Percentiles rank a stretch among this genome's conserved stretches.
Conservation (phyloP, 768 basidiomycete species). For the Macrolepiota dolichaula region DNA sequence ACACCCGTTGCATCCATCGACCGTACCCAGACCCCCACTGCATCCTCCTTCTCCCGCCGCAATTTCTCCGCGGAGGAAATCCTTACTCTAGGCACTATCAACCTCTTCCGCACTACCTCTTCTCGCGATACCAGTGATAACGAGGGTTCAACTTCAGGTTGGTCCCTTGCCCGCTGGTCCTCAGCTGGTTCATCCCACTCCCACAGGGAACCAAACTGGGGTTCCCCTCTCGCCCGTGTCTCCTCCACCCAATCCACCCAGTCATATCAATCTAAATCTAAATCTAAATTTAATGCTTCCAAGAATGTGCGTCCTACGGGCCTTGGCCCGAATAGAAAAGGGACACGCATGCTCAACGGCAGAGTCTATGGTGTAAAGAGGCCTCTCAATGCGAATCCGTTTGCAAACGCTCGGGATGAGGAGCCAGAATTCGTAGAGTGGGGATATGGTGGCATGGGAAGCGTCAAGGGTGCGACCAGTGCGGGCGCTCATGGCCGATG, state of each 20-base stretch:
- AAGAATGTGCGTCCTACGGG: conserved; percentile 10
- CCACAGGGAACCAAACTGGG: conserved; percentile 17
- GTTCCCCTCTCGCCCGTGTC: conserved; percentile 29
- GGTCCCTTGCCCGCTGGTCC: conserved; percentile 29
- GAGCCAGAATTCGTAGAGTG: conserved; percentile 90
- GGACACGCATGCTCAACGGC: conserved; percentile 78
- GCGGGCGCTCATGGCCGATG: conserved; percentile 29
- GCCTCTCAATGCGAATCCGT: conserved; percentile 45
- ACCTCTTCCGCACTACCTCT: conserved; percentile 32
- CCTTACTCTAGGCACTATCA: conserved; percentile 34
- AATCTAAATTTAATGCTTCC: conserved; percentile 16
- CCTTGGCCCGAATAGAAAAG: conserved; percentile 28
- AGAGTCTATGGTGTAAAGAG: conserved; percentile 68
- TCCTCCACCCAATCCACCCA: conserved; percentile 31
- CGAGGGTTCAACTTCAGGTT: conserved; percentile 17
- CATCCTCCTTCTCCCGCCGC: conserved; percentile 18
- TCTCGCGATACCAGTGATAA: conserved; percentile 24
- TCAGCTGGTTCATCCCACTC: conserved; percentile 17
- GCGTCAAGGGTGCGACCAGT: conserved; percentile 38
- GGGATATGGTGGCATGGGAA: conserved; percentile 88
- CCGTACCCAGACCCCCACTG: conserved; percentile 13
- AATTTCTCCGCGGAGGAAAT: conserved; percentile 31
- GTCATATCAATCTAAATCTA: conserved; percentile 20
- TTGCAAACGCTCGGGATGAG: conserved; percentile 59
- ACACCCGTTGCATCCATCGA: conserved; percentile 38